These are phyloP conservation scores for Cordyceps militaris DNA, from an alignment of 2,329 filamentous ascomycete species.

Conservation along the genomic window DNA sequence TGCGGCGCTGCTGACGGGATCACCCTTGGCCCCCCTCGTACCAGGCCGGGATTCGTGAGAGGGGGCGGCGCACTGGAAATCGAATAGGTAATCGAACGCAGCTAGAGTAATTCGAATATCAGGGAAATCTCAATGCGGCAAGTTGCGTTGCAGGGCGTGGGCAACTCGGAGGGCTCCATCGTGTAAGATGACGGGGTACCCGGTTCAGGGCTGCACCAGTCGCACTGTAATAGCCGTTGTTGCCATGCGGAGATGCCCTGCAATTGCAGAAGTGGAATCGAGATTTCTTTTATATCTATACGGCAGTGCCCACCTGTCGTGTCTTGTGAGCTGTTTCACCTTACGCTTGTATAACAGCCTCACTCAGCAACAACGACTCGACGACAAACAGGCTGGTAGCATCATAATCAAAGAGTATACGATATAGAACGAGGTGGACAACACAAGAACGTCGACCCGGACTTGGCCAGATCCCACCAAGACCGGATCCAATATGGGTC, in stretches of 20 bases:
- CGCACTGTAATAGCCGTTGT: neutral
- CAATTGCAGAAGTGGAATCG: neutral
- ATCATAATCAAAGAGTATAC: neutral
- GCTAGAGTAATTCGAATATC: neutral
- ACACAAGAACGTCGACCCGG: neutral
- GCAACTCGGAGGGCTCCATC: neutral
- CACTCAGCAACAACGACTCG: neutral
- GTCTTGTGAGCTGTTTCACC: neutral
- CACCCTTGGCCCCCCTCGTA: neutral
- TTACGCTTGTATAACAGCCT: neutral
- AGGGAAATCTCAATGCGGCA: neutral
- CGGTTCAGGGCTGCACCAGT: neutral
- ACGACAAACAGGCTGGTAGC: neutral
- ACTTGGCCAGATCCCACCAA: neutral
- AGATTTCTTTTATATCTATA: slow-evolving; percentile 8
- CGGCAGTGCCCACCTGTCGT: neutral
- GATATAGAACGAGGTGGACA: too few relatives aligned
- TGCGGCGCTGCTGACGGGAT: neutral
- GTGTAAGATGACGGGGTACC: slow-evolving; percentile 5
- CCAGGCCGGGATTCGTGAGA: neutral
- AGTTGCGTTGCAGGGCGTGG: neutral
- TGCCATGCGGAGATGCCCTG: neutral
- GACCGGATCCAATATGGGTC: slow-evolving; percentile 1
- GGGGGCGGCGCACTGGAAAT: neutral
- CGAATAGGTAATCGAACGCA: neutral